Evolutionary conservation across 2,329 filamentous ascomycete species (phyloP), one percentile per base, ranked within the genome.

Genomic region (Stemphylium beticola): DNA sequence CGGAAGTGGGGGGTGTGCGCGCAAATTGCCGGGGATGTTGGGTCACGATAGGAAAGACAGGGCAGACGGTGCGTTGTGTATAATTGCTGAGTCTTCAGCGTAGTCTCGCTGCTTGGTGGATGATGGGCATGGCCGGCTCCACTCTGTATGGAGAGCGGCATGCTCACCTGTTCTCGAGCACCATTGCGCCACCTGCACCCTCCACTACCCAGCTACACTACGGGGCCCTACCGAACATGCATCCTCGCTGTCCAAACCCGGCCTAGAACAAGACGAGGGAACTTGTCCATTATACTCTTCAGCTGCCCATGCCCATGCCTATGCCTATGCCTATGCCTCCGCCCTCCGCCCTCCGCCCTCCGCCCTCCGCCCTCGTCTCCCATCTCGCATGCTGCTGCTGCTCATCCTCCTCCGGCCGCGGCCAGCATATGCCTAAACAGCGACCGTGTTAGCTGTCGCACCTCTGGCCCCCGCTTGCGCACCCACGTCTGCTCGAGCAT

Each of bases 91-190:
- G 34, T 20, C 10, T 31, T 29, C 24, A 39, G 24, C 33, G 12
- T 31, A 15, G 5, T 9, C 26, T 33, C 20, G 39, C 11, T 40
- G 38, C n/a, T 18, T 31, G 38, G 29, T 43, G 31, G 47, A 37
- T 36, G 18, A 43, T 38, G 40, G 39, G 34, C 40, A 31, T 39
- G 41, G 32, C 31, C 17, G 39, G 41, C 52, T 46, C 52, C 52
- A 55, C 52, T 51, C 32, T 37, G 46, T 40, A 55, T 55, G 52
- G 52, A 55, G 52, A 55, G 47, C 52, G 46, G 47, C 41, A 51
- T 55, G 44, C 44, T 45, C 36, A 48, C 31, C 43, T 29, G 42
- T 41, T 42, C 43, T 53, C 43, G 38, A 53, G 50, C 52, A 45
- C 26, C 52, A 29, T 31, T 45, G 52, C 52, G 52, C 52, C 52